Base-by-base conservation (phyloP, 371 early-diverging fungal species). In the Apophysomyces trapeziformis region DNA sequence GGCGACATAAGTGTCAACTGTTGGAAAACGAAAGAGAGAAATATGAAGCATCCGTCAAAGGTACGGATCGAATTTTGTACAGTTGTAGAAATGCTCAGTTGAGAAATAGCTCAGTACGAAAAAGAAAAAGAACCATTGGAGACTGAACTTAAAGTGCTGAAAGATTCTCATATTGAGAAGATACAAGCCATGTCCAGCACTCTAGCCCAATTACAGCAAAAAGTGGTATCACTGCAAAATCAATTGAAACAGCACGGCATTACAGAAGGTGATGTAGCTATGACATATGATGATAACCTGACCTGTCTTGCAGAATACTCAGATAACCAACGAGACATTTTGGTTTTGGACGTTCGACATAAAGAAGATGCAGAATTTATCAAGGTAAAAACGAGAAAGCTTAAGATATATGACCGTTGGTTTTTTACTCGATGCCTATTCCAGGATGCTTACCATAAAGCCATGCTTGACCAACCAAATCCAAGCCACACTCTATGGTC, bases 341-440 rank as follows among this genome's bases (percentile, higher is more conserved):
- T 38, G 26, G 58, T 54, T 0, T 32, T 58, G 5, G 58, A 69
- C 61, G 57, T 60, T 26, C 62, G 50, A 16, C 37, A 68, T 32
- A 75, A 68, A 63, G 68, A 73, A 44, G 77, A 80, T 21, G 73
- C 72, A 6, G 70, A 73, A 26, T 80, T 71, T 44, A 75, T 77
- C 26, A 72, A 68, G 54, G 72, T 68, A 65, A 61, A 68, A 45
- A 68, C 66, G 62, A 61, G 7, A 47, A 13, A 7, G 13, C 0
- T 32, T 9, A 18, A 35, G 41, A 39, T 9, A 60, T 2, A 43
- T 18, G n/a, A 37, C 9, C 14, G 1, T 12, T 43, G 43, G 12
- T 2, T 4, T 43, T 14, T 43, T 9, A 43, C 14, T 43, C 13
- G 1, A 56, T 63, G 21, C 26, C 32, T 64, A 38, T 57, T 12